These are phyloP conservation scores for Aspergillus haitiensis DNA, from an alignment of 495 filamentous ascomycete species.

Conservation along the genomic window DNA sequence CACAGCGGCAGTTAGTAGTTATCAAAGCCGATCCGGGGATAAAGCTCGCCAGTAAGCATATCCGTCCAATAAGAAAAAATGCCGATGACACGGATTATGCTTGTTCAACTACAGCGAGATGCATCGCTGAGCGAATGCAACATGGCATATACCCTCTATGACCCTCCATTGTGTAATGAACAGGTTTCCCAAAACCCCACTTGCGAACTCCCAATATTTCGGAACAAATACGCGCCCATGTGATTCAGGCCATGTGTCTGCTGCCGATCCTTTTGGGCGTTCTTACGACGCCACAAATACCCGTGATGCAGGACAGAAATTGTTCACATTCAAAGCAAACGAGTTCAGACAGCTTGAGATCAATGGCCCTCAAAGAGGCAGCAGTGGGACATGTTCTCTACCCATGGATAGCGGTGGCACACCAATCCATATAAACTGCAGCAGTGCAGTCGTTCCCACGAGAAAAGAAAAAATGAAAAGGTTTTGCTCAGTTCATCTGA, in stretches of 20 bases:
- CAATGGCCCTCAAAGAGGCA: neutral
- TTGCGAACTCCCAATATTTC: neutral
- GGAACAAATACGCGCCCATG: neutral
- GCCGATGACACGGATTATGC: neutral
- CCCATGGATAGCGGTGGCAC: neutral
- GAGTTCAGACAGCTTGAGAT: conserved; percentile 2
- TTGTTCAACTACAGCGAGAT: neutral
- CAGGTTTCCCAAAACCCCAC: neutral
- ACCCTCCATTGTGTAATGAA: neutral
- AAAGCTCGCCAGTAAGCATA: neutral
- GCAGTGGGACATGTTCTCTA: conserved; percentile 9
- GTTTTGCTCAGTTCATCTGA: conserved; percentile 4
- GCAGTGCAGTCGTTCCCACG: neutral
- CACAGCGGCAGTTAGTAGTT: conserved; percentile 60
- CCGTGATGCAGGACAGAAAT: neutral
- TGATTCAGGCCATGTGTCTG: neutral
- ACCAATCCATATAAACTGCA: conserved; percentile 2
- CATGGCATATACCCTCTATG: neutral
- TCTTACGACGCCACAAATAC: neutral
- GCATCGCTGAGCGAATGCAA: neutral
- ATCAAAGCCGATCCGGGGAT: neutral
- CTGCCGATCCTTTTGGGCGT: neutral
- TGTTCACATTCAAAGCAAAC: conserved; percentile 13
- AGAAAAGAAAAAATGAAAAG: neutral
- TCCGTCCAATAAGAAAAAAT: neutral